Conservation (phyloP, 2,329 filamentous ascomycete species). For the Cladorrhinum sp. region DNA sequence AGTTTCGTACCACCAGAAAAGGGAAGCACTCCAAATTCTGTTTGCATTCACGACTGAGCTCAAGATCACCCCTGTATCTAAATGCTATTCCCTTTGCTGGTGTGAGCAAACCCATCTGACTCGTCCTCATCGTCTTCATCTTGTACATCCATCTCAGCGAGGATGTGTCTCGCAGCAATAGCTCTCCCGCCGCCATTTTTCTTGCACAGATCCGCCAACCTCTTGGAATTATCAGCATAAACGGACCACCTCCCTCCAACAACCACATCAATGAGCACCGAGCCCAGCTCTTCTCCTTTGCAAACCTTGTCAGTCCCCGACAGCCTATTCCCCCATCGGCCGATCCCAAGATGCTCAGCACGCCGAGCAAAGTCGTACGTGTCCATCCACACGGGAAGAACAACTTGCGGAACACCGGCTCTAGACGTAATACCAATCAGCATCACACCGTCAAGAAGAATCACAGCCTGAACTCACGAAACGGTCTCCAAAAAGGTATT, state of each 20-base stretch:
- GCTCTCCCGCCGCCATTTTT: constrained; percentile 8
- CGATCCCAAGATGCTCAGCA: constrained; percentile 23
- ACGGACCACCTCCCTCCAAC: constrained; percentile 11
- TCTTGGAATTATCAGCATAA: constrained; percentile 14
- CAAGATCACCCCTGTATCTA: no score
- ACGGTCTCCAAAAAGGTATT: constrained; percentile 36
- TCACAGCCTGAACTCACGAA: constrained; percentile 26
- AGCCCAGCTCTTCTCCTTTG: constrained; percentile 17
- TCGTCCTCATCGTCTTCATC: not conserved
- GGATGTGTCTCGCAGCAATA: not conserved
- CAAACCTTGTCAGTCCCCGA: constrained; percentile 8
- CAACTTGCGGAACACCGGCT: constrained; percentile 37
- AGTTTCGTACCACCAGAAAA: no score
- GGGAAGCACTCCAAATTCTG: no score
- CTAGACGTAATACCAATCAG: constrained; percentile 20
- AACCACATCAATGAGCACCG: constrained; percentile 19
- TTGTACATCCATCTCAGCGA: not conserved
- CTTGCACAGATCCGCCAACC: constrained; percentile 19
- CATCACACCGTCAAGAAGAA: not conserved
- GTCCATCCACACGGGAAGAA: constrained; percentile 33
- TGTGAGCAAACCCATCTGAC: not conserved
- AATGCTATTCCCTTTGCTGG: no score
- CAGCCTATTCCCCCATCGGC: constrained; percentile 23
- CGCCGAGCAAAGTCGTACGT: constrained; percentile 24
- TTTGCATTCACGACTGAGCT: no score